A percentile compares a stretch with the other conserved stretches of the same genome.
phyloP scores from a whole-genome alignment of 1,284 basidiomycete species.

The Malassezia furfur region DNA sequence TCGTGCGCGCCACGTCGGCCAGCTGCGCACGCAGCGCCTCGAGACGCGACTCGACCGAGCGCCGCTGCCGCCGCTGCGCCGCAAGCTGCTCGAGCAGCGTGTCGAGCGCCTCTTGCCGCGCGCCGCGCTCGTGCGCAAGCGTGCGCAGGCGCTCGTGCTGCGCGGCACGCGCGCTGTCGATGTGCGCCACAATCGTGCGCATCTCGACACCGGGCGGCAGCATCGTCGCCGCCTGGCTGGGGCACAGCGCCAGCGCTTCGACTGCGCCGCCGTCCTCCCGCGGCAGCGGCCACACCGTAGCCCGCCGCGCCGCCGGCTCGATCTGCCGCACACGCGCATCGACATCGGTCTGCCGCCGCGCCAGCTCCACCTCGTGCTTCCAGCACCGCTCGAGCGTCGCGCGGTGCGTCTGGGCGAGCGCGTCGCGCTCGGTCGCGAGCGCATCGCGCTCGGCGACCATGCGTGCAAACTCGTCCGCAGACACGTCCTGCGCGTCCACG shows the following conservation, averaged over 20 bases:
- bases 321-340: conserved; percentile 34
- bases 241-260: conserved; percentile 25
- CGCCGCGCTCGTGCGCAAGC: conserved; percentile 26
- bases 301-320: conserved; percentile 27
- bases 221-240: conserved; percentile 28
- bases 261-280: conserved; percentile 21
- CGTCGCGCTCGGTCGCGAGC: conserved; percentile 29
- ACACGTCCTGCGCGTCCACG: conserved; percentile 40
- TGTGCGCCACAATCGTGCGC: conserved; percentile 19
- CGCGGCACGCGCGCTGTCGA: conserved; percentile 23
- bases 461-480: conserved; percentile 39
- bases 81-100: conserved; percentile 14
- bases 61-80: conserved; percentile 14
- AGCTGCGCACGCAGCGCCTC: conserved; percentile 23
- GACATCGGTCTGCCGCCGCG: conserved; percentile 34
- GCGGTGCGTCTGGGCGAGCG: conserved; percentile 26
- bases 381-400: conserved; percentile 30
- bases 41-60: conserved; percentile 19
- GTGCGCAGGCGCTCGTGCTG: conserved; percentile 26
- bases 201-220: conserved; percentile 32
- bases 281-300: conserved; percentile 29
- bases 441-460: conserved; percentile 33
- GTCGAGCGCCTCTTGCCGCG: conserved; percentile 31
- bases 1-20: conserved; percentile 6
- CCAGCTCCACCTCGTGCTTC: conserved; percentile 35